These are phyloP conservation scores for Cryptococcus maquisensis DNA, from an alignment of 1,284 basidiomycete genomes.

Conservation along the genomic window DNA sequence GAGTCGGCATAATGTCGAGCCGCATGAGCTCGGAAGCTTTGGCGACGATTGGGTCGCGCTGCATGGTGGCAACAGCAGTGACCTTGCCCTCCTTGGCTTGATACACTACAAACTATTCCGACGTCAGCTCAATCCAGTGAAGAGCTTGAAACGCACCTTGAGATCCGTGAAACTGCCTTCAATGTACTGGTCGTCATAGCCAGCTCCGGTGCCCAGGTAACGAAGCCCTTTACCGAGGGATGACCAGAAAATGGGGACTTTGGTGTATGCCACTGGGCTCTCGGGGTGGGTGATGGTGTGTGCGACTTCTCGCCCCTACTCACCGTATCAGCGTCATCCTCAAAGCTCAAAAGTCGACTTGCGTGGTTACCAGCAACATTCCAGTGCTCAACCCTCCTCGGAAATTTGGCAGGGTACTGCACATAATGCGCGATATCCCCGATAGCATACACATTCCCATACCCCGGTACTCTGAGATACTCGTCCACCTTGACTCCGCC, in stretches of 20 bases:
- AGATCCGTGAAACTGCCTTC: conserved; percentile 70
- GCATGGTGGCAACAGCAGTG: conserved; percentile 70
- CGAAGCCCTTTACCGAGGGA: conserved; percentile 70
- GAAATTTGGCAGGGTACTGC: conserved; percentile 52
- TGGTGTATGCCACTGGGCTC: conserved; percentile 50
- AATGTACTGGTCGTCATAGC: conserved; percentile 69
- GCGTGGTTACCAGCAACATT: conserved; percentile 57
- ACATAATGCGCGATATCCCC: conserved; percentile 87
- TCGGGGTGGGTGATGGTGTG: conserved; percentile 59
- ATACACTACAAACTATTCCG: conserved; percentile 70
- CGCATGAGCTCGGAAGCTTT: conserved; percentile 77
- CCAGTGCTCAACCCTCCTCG: conserved; percentile 78
- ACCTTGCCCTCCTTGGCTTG: conserved; percentile 73
- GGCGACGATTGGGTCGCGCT: conserved; percentile 60
- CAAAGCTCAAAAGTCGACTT: conserved; percentile 5
- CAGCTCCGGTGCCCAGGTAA: conserved; percentile 66
- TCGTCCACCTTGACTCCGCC: conserved; percentile 79
- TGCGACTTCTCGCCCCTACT: conserved; percentile 79
- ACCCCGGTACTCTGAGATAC: conserved; percentile 63
- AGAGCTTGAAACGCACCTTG: conserved; percentile 56
- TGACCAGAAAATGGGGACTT: conserved; percentile 83
- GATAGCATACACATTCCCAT: conserved; percentile 70
- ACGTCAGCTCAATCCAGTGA: neutral
- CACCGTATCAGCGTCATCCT: conserved; percentile 50
- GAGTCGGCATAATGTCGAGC: conserved; percentile 72